phyloP scores from a whole-genome alignment of 129 eudicot species.

The Heracleum sosnowskyi region DNA sequence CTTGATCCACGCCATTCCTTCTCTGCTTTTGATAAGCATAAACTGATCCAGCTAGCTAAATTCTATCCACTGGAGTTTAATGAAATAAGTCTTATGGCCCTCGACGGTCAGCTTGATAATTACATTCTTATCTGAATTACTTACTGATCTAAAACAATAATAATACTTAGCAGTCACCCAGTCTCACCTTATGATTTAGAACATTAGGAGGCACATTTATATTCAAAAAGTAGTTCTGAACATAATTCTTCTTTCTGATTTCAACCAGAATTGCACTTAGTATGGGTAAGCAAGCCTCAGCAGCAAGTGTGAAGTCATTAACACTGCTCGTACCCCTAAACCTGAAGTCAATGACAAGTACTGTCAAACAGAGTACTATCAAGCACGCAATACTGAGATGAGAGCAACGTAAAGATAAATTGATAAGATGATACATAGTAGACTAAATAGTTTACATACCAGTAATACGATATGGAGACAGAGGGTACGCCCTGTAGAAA shows the following conservation, averaged over 20 bases:
- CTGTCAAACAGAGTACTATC: background rate
- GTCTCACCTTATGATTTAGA: slow-evolving; percentile 62
- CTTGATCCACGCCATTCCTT: too few species aligned
- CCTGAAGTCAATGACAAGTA: slow-evolving; percentile 33
- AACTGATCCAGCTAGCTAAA: too few species aligned
- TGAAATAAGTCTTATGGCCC: too few species aligned
- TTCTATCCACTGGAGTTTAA: too few species aligned
- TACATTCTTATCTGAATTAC: slow-evolving; percentile 1
- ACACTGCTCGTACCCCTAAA: slow-evolving; percentile 47
- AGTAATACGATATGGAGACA: slow-evolving; percentile 72
- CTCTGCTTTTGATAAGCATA: too few species aligned
- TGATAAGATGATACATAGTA: background rate
- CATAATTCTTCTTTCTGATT: slow-evolving; percentile 51
- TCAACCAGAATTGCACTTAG: slow-evolving; percentile 45
- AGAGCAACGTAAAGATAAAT: background rate
- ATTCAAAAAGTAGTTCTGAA: slow-evolving; percentile 59
- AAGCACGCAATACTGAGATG: background rate
- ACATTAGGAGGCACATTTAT: slow-evolving; percentile 74
- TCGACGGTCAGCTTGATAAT: too few species aligned
- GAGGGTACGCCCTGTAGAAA: slow-evolving; percentile 66
- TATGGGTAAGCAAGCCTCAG: slow-evolving; percentile 94
- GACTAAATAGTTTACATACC: slow-evolving; percentile 36
- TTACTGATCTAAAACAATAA: background rate
- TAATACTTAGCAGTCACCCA: background rate
- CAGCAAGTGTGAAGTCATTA: slow-evolving; percentile 64